Conservation (phyloP, 164 flowering plant species). For the Dillenia suffruticosa region DNA sequence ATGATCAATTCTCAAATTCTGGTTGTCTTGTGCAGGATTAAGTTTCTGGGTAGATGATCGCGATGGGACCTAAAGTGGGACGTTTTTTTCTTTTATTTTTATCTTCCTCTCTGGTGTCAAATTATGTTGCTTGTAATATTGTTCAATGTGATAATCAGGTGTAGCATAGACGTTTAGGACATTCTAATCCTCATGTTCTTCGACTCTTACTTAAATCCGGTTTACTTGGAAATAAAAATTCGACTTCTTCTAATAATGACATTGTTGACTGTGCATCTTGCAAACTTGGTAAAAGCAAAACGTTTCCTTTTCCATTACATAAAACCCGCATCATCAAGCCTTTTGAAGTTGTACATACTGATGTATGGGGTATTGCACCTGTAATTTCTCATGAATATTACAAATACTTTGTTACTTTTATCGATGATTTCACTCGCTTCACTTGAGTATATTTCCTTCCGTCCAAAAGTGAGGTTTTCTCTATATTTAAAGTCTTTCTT, state of each 20-base stretch:
- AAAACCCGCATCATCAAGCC: not conserved
- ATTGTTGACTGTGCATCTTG: not conserved
- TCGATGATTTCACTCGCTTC: constrained; percentile 2
- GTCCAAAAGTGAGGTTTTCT: not conserved
- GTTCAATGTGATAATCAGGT: not conserved
- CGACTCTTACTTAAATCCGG: not conserved
- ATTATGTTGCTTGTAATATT: not conserved
- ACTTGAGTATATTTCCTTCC: constrained; percentile 1
- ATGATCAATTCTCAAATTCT: not conserved
- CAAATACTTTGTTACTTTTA: constrained; percentile 1
- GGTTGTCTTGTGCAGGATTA: not conserved
- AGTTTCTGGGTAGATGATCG: not conserved
- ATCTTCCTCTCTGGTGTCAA: not conserved
- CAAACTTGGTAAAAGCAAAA: not conserved
- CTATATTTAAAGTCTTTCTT: not conserved
- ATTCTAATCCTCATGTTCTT: not conserved
- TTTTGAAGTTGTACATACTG: not conserved
- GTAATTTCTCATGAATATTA: not conserved
- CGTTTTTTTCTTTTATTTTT: not conserved
- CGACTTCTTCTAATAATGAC: no score
- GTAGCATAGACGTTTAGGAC: not conserved
- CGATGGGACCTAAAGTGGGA: not conserved
- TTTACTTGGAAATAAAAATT: no score
- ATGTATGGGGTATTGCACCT: constrained; percentile 1
- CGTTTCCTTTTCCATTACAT: not conserved